These are phyloP conservation scores for Bidens hawaiensis DNA, from an alignment of 140 eudicot species.

Conservation along the genomic window DNA sequence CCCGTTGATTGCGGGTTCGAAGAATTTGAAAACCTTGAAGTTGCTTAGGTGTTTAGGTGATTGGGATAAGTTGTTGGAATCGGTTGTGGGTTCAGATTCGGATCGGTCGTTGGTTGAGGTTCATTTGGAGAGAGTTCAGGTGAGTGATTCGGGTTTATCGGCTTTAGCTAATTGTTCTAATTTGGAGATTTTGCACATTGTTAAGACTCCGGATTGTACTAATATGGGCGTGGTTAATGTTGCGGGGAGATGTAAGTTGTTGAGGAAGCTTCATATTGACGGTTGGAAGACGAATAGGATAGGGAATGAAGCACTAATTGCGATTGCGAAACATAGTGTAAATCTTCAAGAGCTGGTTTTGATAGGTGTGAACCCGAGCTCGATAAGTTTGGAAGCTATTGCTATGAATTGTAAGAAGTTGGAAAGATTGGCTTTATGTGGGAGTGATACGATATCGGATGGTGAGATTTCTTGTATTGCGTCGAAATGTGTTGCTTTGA, in stretches of 20 bases:
- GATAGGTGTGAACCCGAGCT: conserved; percentile 58
- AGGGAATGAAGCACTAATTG: conserved; percentile 53
- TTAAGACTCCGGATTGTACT: conserved; percentile 62
- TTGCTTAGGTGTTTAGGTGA: conserved; percentile 67
- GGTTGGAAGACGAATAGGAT: conserved; percentile 81
- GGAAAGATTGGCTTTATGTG: conserved; percentile 67
- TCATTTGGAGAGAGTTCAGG: conserved; percentile 75
- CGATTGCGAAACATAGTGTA: conserved; percentile 48
- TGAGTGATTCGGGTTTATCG: conserved; percentile 58
- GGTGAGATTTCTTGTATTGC: conserved; percentile 60
- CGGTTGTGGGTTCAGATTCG: conserved; percentile 16
- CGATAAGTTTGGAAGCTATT: conserved; percentile 45
- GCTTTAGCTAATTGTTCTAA: conserved; percentile 49
- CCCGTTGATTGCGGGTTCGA: conserved; percentile 56
- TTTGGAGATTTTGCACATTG: conserved; percentile 60
- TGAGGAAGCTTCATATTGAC: conserved; percentile 76
- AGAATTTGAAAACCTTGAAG: conserved; percentile 56
- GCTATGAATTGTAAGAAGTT: conserved; percentile 51
- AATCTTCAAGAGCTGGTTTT: conserved; percentile 64
- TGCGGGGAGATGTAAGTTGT: conserved; percentile 56
- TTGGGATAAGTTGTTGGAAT: conserved; percentile 70
- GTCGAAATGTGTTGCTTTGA: conserved; percentile 53
- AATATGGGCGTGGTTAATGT: conserved; percentile 45
- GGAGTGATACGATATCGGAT: conserved; percentile 71
- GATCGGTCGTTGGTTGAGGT: conserved; percentile 45